Conservation (phyloP, 495 filamentous ascomycete species). For the Penicillium samsonianum region DNA sequence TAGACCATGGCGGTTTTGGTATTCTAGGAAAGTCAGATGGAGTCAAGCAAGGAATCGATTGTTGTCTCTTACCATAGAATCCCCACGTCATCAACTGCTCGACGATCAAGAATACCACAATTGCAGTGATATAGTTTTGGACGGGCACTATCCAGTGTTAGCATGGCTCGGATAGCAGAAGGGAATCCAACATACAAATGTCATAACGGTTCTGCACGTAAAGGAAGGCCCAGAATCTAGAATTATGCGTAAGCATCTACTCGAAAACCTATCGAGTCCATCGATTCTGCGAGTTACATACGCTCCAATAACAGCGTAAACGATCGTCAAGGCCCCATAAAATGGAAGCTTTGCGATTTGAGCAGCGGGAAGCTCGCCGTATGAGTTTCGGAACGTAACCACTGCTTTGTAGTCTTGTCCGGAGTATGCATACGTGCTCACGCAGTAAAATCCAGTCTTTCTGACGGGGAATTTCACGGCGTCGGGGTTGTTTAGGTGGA, state of each 20-base stretch:
- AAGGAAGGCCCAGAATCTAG: conserved; percentile 86
- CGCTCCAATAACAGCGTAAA: conserved; percentile 84
- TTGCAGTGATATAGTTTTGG: conserved; percentile 99
- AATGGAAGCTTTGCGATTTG: conserved; percentile 98
- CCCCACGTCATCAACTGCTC: conserved; percentile 99
- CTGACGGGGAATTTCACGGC: conserved; percentile 79
- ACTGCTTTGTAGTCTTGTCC: conserved; percentile 69
- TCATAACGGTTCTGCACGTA: conserved; percentile 94
- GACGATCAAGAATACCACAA: conserved; percentile 87
- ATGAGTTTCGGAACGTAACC: conserved; percentile 92
- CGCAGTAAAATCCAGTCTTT: conserved; percentile 95
- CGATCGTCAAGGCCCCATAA: conserved; percentile 91
- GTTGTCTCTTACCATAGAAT: conserved; percentile 65
- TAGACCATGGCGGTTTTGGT: conserved; percentile 82
- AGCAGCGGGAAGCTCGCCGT: conserved; percentile 90
- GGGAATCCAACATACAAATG: conserved; percentile 60
- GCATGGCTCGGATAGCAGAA: conserved; percentile 13
- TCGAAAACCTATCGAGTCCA: neutral
- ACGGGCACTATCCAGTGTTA: conserved; percentile 70
- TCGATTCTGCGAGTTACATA: conserved; percentile 37
- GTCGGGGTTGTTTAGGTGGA: conserved; percentile 74
- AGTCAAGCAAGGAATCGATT: neutral
- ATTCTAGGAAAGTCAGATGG: conserved; percentile 58
- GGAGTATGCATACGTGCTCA: conserved; percentile 70
- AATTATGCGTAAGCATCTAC: conserved; percentile 24